These are phyloP conservation scores for Chlamydomonas reinhardtii DNA, from an alignment of 163 green algal genomes.

Conservation along the genomic window DNA sequence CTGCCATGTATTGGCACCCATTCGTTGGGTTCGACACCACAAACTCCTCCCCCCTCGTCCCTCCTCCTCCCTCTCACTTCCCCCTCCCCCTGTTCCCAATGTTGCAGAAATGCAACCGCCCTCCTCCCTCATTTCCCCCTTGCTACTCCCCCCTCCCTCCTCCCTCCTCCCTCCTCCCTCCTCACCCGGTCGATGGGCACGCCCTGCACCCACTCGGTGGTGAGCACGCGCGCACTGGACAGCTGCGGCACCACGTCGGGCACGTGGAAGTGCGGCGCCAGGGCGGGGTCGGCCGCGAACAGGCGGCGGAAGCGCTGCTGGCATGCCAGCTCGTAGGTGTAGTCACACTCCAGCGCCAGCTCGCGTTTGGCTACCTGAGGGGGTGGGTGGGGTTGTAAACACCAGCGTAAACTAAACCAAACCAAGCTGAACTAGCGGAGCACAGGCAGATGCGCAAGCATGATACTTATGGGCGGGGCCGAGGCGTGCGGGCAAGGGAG, in stretches of 20 bases:
- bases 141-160: background rate
- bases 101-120: too few species aligned
- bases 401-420: too few species aligned
- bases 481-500: too few species aligned
- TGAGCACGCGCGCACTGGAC: constrained; percentile 80
- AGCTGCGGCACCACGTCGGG: constrained; percentile 84
- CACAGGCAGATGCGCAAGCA: too few species aligned
- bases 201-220: constrained; percentile 88
- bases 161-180: background rate
- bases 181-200: constrained; percentile 86
- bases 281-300: constrained; percentile 64
- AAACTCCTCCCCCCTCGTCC: background rate
- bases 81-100: too few species aligned
- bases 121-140: background rate
- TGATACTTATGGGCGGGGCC: too few species aligned
- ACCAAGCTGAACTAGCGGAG: too few species aligned
- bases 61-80: background rate
- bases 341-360: constrained; percentile 95
- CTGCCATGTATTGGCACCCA: too few species aligned
- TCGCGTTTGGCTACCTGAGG: constrained; percentile 90
- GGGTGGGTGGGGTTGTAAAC: too few species aligned
- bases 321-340: constrained; percentile 82
- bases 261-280: constrained; percentile 78
- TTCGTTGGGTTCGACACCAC: too few species aligned
- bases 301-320: constrained; percentile 80